These are phyloP conservation scores for Plasmodium cynomolgi DNA, from an alignment of 169 alveolate genomes.

Conservation along the genomic window DNA sequence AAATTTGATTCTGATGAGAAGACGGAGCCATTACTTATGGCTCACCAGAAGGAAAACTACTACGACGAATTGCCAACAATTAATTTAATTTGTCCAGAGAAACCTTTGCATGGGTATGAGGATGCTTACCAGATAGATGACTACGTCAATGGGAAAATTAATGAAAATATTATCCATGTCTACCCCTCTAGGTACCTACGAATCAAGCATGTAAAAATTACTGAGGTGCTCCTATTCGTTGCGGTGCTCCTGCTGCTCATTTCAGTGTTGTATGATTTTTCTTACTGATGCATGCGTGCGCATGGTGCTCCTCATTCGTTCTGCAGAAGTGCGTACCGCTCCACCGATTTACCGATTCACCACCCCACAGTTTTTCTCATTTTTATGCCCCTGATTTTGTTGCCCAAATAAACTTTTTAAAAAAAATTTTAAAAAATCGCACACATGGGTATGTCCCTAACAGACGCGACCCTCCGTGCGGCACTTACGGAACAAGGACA, in stretches of 20 bases:
- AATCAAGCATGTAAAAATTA: slow-evolving; percentile 51
- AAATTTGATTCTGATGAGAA: slow-evolving; percentile 44
- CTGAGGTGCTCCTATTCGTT: slow-evolving; percentile 23
- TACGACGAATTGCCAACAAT: slow-evolving; percentile 30
- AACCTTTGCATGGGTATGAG: slow-evolving; percentile 65
- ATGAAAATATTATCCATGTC: slow-evolving; percentile 68
- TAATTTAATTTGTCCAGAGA: slow-evolving; percentile 57
- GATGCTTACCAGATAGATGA: slow-evolving; percentile 74
- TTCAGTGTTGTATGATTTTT: slow-evolving; percentile 36
- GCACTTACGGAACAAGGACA: background rate
- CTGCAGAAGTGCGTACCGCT: background rate
- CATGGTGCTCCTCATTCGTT: background rate
- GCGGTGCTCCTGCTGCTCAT: slow-evolving; percentile 21
- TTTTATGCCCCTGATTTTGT: background rate
- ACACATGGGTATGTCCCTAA: background rate
- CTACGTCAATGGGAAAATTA: slow-evolving; percentile 58
- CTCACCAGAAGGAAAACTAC: slow-evolving; percentile 12
- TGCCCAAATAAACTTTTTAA: background rate
- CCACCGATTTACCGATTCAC: background rate
- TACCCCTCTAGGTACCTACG: slow-evolving; percentile 59
- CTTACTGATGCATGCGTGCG: slow-evolving; percentile 2
- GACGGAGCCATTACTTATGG: slow-evolving; percentile 53
- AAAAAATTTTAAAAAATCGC: background rate
- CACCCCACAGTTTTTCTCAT: background rate
- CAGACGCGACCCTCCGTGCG: background rate